A percentile compares a stretch with the other conserved stretches of the same genome.
These are phyloP conservation scores for Magnaporthiopsis rhizophila DNA, from an alignment of 2,329 filamentous ascomycete species.

Conservation along the genomic window DNA sequence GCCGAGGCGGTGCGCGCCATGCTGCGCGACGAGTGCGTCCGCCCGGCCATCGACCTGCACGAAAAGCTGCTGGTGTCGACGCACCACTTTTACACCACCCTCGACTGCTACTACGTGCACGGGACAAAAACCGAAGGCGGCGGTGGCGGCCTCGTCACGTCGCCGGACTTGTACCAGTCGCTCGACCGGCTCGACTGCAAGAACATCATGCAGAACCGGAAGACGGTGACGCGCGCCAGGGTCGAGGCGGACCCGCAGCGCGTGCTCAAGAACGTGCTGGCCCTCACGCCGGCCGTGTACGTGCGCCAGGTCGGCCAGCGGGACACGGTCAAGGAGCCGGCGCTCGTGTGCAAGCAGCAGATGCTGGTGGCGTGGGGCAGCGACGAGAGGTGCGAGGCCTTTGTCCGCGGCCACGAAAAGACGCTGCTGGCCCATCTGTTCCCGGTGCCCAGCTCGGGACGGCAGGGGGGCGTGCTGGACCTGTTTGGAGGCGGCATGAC, in stretches of 20 bases:
- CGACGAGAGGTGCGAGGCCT: conserved; percentile 20
- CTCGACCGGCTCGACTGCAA: conserved; percentile 25
- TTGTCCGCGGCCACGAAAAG: conserved; percentile 3
- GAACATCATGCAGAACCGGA: conserved; percentile 29
- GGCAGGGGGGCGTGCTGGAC: not conserved
- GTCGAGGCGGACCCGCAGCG: conserved; percentile 18
- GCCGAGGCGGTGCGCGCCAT: conserved; percentile 14
- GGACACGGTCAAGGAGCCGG: conserved; percentile 24
- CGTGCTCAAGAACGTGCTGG: conserved; percentile 25
- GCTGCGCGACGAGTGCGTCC: conserved; percentile 22
- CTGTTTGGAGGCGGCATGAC: not conserved
- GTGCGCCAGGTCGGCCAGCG: conserved; percentile 27
- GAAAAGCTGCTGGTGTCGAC: conserved; percentile 31
- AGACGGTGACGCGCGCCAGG: conserved; percentile 24
- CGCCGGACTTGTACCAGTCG: conserved; percentile 23
- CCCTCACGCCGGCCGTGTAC: conserved; percentile 26
- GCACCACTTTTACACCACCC: conserved; percentile 28
- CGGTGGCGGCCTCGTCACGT: conserved; percentile 18
- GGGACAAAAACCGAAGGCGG: conserved; percentile 11
- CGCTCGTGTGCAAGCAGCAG: conserved; percentile 28
- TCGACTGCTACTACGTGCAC: conserved; percentile 22
- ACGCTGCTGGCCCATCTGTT: not conserved
- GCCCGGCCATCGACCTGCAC: conserved; percentile 27
- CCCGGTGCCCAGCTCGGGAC: not conserved
- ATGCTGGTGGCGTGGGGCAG: conserved; percentile 31